Conservation (phyloP, 768 basidiomycete genomes). For the Clathrus columnatus region DNA sequence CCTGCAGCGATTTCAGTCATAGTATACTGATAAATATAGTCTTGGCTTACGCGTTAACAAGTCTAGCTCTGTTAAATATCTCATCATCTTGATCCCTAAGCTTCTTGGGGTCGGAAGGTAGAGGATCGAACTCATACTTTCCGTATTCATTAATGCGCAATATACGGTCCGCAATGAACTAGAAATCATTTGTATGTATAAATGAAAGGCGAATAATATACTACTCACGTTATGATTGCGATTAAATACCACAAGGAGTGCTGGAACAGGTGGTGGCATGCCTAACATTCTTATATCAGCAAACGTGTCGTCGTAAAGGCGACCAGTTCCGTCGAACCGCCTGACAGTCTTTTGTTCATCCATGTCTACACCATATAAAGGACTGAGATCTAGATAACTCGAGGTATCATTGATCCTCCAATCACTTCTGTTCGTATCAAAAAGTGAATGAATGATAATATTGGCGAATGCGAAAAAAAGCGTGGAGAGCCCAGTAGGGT, state of each 20-base stretch:
- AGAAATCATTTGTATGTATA: neutral
- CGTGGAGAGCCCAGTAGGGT: slow-evolving; percentile 63
- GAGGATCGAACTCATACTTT: slow-evolving; percentile 26
- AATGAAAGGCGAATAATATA: neutral
- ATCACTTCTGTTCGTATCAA: slow-evolving; percentile 44
- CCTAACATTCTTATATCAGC: slow-evolving; percentile 54
- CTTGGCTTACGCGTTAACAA: slow-evolving; percentile 51
- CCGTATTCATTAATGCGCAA: slow-evolving; percentile 59
- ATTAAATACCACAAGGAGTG: slow-evolving; percentile 57
- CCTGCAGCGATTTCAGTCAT: neutral
- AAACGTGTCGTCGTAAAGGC: slow-evolving; percentile 59
- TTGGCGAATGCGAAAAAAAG: slow-evolving; percentile 77
- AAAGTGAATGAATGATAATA: slow-evolving; percentile 64
- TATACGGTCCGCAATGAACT: slow-evolving; percentile 66
- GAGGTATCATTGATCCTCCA: slow-evolving; percentile 52
- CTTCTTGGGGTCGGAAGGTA: slow-evolving; percentile 6
- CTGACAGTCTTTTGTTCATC: slow-evolving; percentile 40
- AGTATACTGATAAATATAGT: slow-evolving; percentile 33
- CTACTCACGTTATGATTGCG: slow-evolving; percentile 65
- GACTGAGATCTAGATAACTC: slow-evolving; percentile 70
- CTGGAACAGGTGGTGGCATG: slow-evolving; percentile 67
- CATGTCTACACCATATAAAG: slow-evolving; percentile 59
- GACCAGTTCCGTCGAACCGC: slow-evolving; percentile 56
- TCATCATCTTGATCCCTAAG: slow-evolving; percentile 56
- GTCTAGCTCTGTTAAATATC: slow-evolving; percentile 62